Evolutionary conservation across 495 filamentous ascomycete species (phyloP).

Genomic region (Oidiodendron maius): DNA sequence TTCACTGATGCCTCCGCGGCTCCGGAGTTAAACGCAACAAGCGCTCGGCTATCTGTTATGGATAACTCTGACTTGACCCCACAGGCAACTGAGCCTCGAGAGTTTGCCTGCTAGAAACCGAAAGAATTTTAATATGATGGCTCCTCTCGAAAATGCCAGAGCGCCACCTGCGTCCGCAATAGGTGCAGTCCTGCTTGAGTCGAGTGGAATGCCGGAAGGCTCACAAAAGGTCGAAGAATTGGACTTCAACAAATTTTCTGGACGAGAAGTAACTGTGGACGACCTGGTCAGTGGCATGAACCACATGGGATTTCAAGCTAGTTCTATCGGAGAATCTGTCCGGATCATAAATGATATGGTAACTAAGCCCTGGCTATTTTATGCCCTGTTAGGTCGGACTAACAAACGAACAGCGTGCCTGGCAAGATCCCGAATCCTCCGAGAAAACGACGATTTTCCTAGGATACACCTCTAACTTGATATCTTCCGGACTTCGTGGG

Average conservation of each 20-base stretch:
- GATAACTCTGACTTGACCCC: too few relatives aligned
- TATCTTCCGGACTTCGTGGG: constrained; percentile 89
- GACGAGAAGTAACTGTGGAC: constrained; percentile 71
- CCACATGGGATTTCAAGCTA: constrained; percentile 89
- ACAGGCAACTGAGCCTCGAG: too few relatives aligned
- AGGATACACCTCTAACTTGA: constrained; percentile 93
- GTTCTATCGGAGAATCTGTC: constrained; percentile 74
- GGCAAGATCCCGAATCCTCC: constrained; percentile 64
- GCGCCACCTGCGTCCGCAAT: constrained; percentile 58
- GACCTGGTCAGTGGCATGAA: constrained; percentile 80
- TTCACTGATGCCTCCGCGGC: too few relatives aligned
- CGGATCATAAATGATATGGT: constrained; percentile 95
- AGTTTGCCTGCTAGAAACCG: too few relatives aligned
- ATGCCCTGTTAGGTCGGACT: not conserved
- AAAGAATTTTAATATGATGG: too few relatives aligned
- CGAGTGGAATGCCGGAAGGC: constrained; percentile 70
- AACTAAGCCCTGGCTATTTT: constrained; percentile 19
- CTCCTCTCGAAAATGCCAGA: constrained; percentile 1
- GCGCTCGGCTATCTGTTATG: too few relatives aligned
- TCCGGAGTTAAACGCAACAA: too few relatives aligned
- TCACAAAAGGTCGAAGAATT: constrained; percentile 73
- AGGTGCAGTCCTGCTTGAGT: constrained; percentile 83
- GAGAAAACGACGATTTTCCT: constrained; percentile 87
- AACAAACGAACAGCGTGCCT: constrained; percentile 52
- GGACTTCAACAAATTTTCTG: constrained; percentile 78